Evolutionary conservation across 108 stramenopile species (phyloP), one percentile per base, ranked within the genome.

Genomic region (Cyclotella kingstonii): DNA sequence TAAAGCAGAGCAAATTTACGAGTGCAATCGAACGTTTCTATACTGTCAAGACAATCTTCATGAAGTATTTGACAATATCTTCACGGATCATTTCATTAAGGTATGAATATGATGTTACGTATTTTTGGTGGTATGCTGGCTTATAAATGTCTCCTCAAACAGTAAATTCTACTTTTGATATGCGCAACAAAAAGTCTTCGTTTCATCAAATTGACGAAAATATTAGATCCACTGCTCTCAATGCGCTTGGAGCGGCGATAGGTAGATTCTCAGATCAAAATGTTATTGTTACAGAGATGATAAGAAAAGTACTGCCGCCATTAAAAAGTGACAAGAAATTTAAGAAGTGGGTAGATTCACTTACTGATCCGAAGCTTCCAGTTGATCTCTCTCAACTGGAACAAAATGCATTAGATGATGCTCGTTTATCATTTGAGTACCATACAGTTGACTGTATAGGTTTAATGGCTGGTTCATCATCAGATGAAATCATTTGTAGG

Each of bases 401-500:
- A 41, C 67, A 62, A 63, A 54, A 29, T 36, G 62, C 64, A 65
- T 69, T 65, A 47, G 23, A 30, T 5, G 70, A 85, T 65, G 77
- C 70, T 14, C 50, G 63, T 18, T 50, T 67, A 26, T 76, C 77
- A 9, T 63, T 82, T 55, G 79, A 84, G 47, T 70, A 54, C n/a
- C 71, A 75, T 48, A 66, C 78, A 17, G 64, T 86, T 41, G 46
- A 68, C 31, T 81, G 68, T 50, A 70, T 57, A 35, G 72, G 77
- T n/a, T 38, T 84, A 8, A 76, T 90, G 26, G 85, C 84, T 53
- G 80, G 77, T 6, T 54, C 73, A 29, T 54, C 70, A 9, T 35
- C 60, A 22, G 68, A 77, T 33, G 47, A 47, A 51, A 9, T 21
- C 12, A 23, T 55, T 21, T 71, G 73, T 21, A 70, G 38, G 27